Evolutionary conservation across 1,139 yeast genomes (phyloP).

Genomic region (Hemisphaericaspora xylofermentans): DNA sequence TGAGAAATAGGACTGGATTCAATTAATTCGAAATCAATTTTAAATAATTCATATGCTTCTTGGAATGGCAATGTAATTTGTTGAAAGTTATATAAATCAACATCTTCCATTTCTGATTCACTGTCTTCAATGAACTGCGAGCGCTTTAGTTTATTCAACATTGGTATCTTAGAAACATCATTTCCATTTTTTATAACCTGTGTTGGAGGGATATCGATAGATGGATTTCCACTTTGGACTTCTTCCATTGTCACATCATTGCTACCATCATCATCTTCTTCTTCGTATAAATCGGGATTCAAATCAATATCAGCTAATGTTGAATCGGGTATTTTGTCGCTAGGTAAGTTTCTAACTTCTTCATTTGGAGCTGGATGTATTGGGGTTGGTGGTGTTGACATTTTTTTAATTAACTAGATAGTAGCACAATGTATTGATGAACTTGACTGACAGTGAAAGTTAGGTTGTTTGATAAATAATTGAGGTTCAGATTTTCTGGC

Average conservation of each 20-base stretch:
- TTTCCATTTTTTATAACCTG: conserved; percentile 4
- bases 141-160: neutral
- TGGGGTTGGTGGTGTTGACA: conserved; percentile 44
- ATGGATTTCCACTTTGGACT: neutral
- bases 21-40: conserved; percentile 7
- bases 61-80: conserved; percentile 32
- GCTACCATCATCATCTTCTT: conserved; percentile 18
- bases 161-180: conserved; percentile 3
- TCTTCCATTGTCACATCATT: neutral
- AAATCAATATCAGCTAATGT: conserved; percentile 31
- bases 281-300: conserved; percentile 42
- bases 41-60: conserved; percentile 20
- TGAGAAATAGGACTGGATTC: conserved; percentile 6
- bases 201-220: neutral
- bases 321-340: conserved; percentile 23
- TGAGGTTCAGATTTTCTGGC: no score
- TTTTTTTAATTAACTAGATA: no score
- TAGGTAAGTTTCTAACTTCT: conserved; percentile 34
- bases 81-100: conserved; percentile 14
- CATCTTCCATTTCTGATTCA: conserved; percentile 15
- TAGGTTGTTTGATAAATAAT: no score
- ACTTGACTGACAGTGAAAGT: neutral
- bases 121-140: conserved; percentile 2
- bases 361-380: conserved; percentile 47
- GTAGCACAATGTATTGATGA: no score